Base-by-base conservation (phyloP, 306 rosid genomes). In the Pterocarpus santalinus region DNA sequence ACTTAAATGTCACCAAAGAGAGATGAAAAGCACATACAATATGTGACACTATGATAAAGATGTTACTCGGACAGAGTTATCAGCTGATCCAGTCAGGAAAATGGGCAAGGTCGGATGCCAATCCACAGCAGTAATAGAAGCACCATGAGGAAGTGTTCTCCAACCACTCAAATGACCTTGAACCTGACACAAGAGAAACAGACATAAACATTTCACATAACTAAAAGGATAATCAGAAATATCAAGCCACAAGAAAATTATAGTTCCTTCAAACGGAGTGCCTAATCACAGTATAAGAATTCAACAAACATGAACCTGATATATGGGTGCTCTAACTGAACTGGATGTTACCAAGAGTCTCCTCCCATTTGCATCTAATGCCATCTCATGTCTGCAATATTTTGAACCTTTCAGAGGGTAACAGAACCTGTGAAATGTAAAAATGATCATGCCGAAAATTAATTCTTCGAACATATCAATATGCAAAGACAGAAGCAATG, bases 61-160 rank as follows among this genome's bases (percentile, higher is more conserved):
- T 15, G 97, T 89, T 34, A 95, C 97, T 46, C 94, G 89, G 33
- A 95, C 97, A 2, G 97, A 92, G 85, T 95, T 93, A 72, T 95
- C 97, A 12, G 99, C 97, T 16, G 99, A 95, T 80, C 97, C 99
- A 28, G 97, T 92, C 88, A 95, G 84, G 83, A 88, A 95, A 82
- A 95, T 85, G 41, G 99, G 97, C 84, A 90, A 75, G 1, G 94
- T 95, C 0, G 97, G 98, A 88, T 92, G 98, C 98, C 98, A 95
- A 88, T 92, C 98, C 36, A 95, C 97, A 7, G 98, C 88, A 34
- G 98, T 91, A 85, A 95, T 81, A 14, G 91, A 88, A 74, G 95
- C 94, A 69, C 85, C 82, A 80, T 95, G 98, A 44, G 98, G 84
- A 73, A 92, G 97, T 35, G 97, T 91, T 88, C 87, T 90, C 89